A percentile compares a stretch with the other conserved stretches of the same genome.
Evolutionary conservation across 768 basidiomycete species (phyloP).

Genomic region (Trametes gibbosa): DNA sequence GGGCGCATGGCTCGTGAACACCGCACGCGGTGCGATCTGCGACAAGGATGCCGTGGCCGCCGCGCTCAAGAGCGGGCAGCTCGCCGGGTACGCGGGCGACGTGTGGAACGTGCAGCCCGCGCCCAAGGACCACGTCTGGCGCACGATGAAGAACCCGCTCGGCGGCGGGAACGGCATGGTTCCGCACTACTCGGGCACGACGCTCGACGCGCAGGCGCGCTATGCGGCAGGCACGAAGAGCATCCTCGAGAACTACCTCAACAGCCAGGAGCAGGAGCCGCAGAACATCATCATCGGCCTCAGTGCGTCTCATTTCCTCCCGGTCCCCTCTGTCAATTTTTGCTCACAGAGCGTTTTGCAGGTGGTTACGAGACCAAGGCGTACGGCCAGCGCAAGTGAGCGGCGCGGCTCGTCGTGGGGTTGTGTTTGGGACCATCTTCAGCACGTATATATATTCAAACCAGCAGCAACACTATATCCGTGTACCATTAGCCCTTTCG

Average conservation of each 20-base stretch:
- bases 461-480: not conserved
- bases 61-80: conserved; percentile 73
- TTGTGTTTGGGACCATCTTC: not conserved
- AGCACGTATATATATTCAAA: conserved; percentile 10
- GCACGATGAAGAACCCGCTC: conserved; percentile 75
- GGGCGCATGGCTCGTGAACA: conserved; percentile 91
- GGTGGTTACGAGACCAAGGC: conserved; percentile 42
- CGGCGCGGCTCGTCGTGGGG: not conserved
- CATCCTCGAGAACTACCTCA: conserved; percentile 72
- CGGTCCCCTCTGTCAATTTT: not conserved
- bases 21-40: conserved; percentile 89
- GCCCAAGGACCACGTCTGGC: conserved; percentile 83
- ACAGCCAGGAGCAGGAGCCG: conserved; percentile 63
- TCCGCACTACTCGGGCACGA: conserved; percentile 85
- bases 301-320: conserved; percentile 39
- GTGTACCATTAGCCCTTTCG: conserved; percentile 11
- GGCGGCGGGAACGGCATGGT: conserved; percentile 90
- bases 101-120: conserved; percentile 90
- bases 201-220: conserved; percentile 84
- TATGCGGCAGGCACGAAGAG: conserved; percentile 72
- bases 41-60: conserved; percentile 77
- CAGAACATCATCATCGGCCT: conserved; percentile 79
- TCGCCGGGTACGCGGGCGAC: conserved; percentile 58
- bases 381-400: conserved; percentile 27
- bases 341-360: not conserved